phyloP scores from a whole-genome alignment of 2,329 filamentous ascomycete species.

The Xylaria multiplex region DNA sequence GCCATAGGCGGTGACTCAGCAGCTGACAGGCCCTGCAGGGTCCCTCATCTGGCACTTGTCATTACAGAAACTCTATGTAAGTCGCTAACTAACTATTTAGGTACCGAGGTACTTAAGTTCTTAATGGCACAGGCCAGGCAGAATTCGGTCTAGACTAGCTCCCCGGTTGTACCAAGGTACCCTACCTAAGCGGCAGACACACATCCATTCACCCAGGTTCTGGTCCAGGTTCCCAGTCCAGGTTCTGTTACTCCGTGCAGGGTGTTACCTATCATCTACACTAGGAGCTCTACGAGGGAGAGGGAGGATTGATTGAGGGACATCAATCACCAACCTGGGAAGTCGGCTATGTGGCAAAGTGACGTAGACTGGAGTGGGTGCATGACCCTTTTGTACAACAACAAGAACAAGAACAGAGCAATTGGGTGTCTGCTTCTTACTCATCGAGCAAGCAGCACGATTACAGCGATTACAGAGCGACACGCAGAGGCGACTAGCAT shows the following conservation, averaged over 20 bases:
- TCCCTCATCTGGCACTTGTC: slow-evolving; percentile 13
- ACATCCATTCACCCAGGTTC: background rate
- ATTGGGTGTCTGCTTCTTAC: background rate
- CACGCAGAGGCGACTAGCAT: background rate
- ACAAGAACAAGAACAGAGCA: background rate
- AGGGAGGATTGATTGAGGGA: no score
- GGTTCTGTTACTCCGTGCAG: no score
- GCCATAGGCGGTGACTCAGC: background rate
- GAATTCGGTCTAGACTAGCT: slow-evolving; percentile 15
- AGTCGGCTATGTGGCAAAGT: background rate
- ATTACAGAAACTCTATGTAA: slow-evolving; percentile 8
- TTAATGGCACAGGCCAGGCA: slow-evolving; percentile 4
- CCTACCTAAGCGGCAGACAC: background rate
- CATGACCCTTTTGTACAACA: background rate
- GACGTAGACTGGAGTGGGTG: slow-evolving; percentile 19
- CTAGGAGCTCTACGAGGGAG: no score
- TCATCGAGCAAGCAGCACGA: background rate
- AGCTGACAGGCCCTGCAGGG: slow-evolving; percentile 14
- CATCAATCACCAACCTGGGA: background rate
- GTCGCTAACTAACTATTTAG: slow-evolving; percentile 3
- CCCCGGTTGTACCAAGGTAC: background rate
- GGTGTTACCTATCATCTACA: background rate
- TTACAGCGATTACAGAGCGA: slow-evolving; percentile 13
- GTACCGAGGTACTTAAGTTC: background rate
- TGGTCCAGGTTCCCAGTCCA: background rate